Evolutionary conservation across 148 eudicot species (phyloP), one percentile per base, ranked within the genome.

Genomic region (Amaranthus hypochondriacus): DNA sequence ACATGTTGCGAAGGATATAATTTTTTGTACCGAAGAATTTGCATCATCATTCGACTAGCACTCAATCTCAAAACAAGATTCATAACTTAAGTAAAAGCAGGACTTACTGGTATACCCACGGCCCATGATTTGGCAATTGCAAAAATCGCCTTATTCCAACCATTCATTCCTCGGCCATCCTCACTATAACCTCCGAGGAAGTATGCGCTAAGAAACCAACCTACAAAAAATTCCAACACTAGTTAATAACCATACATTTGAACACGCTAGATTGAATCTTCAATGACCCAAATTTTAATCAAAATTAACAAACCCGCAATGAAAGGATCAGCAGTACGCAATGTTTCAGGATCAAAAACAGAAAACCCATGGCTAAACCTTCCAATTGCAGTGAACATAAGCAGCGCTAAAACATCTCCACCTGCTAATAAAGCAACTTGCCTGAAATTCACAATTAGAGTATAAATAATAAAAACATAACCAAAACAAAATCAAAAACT

Each of bases 71-170:
- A 66, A 68, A 68, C 48, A 21, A 69, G 18, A 66, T 46, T 39
- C 71, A 76, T 15, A n/a, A 9, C 28, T 3, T 13, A 56, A 13
- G 52, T 15, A 0, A 12, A 39, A 21, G 62, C 14, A 15, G 5
- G 18, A 82, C 89, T 82, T 79, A 95, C 97, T 15, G 96, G 96
- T 56, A 95, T 84, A 42, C 99, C 99, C 82, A 86, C 56, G 39
- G 89, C 82, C 99, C 97, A 95, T 9, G 99, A 92, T 80, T 85
- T 95, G 61, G 89, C 84, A 73, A 92, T 92, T 79, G 99, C 90
- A 73, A 69, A 67, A 64, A 89, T 78, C 66, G 99, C 99, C 81
- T 81, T 90, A 68, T 84, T 79, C 72, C 28, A 72, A 52, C 99
- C 99, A 77, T 87, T 92, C 86, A 85, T 81, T 64, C 99, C 97